Evolutionary conservation across 306 rosid genomes (phyloP), one percentile per base, ranked within the genome.

Genomic region (Casuarina cunninghamiana): DNA sequence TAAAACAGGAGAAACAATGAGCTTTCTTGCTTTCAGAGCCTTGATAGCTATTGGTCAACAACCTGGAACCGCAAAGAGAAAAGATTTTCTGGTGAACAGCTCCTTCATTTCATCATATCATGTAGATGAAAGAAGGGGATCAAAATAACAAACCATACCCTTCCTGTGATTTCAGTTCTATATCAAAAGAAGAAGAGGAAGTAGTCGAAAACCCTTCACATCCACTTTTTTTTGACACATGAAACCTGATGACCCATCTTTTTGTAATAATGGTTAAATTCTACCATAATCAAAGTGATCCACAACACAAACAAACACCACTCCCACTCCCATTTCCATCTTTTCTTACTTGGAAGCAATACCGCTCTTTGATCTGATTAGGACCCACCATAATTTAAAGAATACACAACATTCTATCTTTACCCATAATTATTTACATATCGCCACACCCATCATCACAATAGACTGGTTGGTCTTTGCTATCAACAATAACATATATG

Each of bases 1-100:
- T 26, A 48, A 48, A 48, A 48, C 10, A 2, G 51, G 51, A 48
- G 32, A 48, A 16, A 46, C 83, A 87, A 91, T 91, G 41, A 93
- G 93, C 86, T 84, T 91, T 70, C 98, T 83, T 50, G 78, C 89
- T 83, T 84, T 93, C 69, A 93, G 96, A 78, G 88, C 85, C 85
- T 89, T 90, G 67, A 93, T 81, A 38, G 87, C 92, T 71, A 92
- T 78, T 90, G 79, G 74, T 81, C 82, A 69, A 91, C 66, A 60
- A 32, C 88, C 98, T 90, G 89, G 71, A 84, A 61, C 71, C 53
- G 44, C 63, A 80, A 74, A 80, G 58, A 69, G 12, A 37, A 63
- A 53, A 79, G 62, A 73, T 35, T 26, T 73, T 43, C 7, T 15
- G 73, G 42, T 69, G 15, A 84, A 80, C 48, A 77, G 55, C 68